Percentiles rank a stretch among this genome's conserved stretches.
Evolutionary conservation across 345 rosid genomes (phyloP).

Genomic region (Sonneratia alba): DNA sequence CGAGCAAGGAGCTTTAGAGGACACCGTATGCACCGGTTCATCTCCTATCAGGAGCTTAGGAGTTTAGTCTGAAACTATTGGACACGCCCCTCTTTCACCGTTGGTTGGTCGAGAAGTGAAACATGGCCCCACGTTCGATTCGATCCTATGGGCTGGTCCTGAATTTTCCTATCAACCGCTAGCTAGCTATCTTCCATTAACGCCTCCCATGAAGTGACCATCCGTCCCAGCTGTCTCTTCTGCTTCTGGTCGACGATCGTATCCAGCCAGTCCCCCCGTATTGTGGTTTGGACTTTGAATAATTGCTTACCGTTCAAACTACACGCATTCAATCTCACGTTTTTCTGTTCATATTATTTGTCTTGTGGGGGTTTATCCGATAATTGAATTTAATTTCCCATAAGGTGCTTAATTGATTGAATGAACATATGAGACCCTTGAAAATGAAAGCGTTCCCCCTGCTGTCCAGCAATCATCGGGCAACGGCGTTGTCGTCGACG

Average conservation of each 20-base stretch:
- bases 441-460: constrained; percentile 24
- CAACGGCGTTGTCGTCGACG: constrained; percentile 25
- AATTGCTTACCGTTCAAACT: constrained; percentile 46
- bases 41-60: no score
- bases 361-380: neutral
- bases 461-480: constrained; percentile 30
- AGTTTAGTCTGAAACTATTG: no score
- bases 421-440: constrained; percentile 7
- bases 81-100: no score
- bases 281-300: constrained; percentile 63
- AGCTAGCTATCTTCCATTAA: neutral
- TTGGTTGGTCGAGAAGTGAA: no score
- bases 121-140: no score
- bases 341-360: neutral
- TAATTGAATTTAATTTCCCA: neutral
- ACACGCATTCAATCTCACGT: constrained; percentile 13
- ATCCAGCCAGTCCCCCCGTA: constrained; percentile 20
- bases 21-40: no score
- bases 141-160: neutral
- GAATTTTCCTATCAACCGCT: neutral
- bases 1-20: no score
- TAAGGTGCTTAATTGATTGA: constrained; percentile 1
- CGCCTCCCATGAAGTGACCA: neutral
- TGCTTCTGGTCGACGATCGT: neutral
- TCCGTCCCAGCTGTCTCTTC: neutral